Evolutionary conservation across 805 yeast species (phyloP).

Genomic region (Saccharomycopsis sp.): DNA sequence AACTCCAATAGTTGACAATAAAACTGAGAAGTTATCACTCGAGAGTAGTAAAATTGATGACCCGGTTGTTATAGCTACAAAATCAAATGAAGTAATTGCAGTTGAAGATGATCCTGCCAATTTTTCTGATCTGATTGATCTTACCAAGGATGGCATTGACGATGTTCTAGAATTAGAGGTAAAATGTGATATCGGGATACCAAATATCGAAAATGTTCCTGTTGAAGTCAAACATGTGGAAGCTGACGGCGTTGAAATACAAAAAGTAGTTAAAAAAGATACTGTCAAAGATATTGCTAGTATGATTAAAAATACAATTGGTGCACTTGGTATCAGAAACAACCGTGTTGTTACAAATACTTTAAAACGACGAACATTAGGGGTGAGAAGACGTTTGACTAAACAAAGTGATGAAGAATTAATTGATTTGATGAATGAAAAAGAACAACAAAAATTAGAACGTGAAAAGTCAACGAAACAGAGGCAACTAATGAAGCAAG

Average conservation of each 20-base stretch:
- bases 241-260: constrained; percentile 15
- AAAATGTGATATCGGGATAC: not conserved
- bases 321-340: constrained; percentile 18
- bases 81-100: no score
- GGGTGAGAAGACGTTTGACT: constrained; percentile 7
- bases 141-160: no score
- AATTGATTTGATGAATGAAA: constrained; percentile 5
- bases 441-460: constrained; percentile 1
- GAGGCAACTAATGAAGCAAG: not conserved
- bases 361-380: constrained; percentile 14
- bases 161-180: no score
- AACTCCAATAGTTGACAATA: not conserved
- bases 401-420: constrained; percentile 13
- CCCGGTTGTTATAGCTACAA: no score
- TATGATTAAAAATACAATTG: constrained; percentile 20
- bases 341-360: constrained; percentile 19
- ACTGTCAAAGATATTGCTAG: constrained; percentile 17
- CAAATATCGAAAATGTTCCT: no score
- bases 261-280: constrained; percentile 17
- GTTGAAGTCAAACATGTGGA: no score
- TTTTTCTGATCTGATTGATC: no score
- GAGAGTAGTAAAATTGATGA: no score
- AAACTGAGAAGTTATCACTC: no score
- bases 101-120: no score
- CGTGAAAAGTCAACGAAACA: not conserved